Conservation (phyloP, 805 yeast genomes). For the Barnettozyma pratensis region DNA sequence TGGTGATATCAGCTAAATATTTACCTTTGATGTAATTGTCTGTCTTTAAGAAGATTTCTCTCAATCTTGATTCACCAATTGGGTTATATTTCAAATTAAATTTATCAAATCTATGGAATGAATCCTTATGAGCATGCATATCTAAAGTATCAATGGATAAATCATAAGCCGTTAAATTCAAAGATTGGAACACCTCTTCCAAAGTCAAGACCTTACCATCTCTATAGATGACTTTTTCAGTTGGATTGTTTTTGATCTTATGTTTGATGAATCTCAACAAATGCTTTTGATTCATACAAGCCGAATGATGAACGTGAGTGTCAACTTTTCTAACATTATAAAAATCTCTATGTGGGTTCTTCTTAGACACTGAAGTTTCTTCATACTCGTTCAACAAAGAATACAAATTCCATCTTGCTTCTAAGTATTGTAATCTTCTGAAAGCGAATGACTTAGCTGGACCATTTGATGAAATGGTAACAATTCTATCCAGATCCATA, state of each 20-base stretch:
- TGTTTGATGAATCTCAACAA: constrained; percentile 89
- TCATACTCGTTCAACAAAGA: constrained; percentile 84
- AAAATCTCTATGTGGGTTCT: constrained; percentile 95
- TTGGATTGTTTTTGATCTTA: constrained; percentile 79
- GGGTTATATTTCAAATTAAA: constrained; percentile 97
- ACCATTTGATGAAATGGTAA: constrained; percentile 82
- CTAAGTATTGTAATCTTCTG: constrained; percentile 86
- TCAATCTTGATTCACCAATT: constrained; percentile 92
- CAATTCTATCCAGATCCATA: constrained; percentile 70
- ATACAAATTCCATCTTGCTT: constrained; percentile 95
- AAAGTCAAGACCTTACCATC: constrained; percentile 86
- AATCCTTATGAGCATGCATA: constrained; percentile 98
- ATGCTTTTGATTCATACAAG: constrained; percentile 99
- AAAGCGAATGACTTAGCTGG: constrained; percentile 96
- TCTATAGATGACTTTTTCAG: constrained; percentile 89
- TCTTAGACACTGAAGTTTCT: constrained; percentile 84
- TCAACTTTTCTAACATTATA: constrained; percentile 96
- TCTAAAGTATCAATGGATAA: constrained; percentile 93
- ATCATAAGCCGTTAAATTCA: constrained; percentile 90
- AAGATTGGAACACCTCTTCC: constrained; percentile 85
- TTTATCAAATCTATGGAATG: constrained; percentile 96
- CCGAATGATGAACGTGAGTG: constrained; percentile 98
- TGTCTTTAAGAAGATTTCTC: constrained; percentile 94
- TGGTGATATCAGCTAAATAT: constrained; percentile 89
- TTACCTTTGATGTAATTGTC: constrained; percentile 87